phyloP scores from a whole-genome alignment of 768 basidiomycete genomes.

The Heimioporus sp. region DNA sequence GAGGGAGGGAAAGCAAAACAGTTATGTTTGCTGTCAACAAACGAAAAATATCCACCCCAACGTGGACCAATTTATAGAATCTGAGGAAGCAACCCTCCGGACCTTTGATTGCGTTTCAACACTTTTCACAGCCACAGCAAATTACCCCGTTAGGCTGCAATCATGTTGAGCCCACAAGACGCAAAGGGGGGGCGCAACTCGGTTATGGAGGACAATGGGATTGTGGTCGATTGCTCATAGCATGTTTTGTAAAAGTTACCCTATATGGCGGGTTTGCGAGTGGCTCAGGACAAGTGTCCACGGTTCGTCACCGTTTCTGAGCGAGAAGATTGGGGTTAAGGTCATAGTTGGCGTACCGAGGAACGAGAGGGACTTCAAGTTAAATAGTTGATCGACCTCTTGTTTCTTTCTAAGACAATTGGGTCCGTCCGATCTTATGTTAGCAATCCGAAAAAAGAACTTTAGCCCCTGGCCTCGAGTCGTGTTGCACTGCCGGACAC shows the following conservation, averaged over 20 bases:
- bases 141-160: constrained; percentile 23
- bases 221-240: constrained; percentile 20
- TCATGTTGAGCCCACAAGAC: constrained; percentile 11
- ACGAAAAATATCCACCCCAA: not conserved
- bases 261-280: not conserved
- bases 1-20: not conserved
- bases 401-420: too few species aligned
- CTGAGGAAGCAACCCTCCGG: constrained; percentile 7
- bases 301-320: not conserved
- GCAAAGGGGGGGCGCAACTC: constrained; percentile 16
- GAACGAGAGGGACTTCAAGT: too few species aligned
- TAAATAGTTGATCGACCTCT: too few species aligned
- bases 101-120: constrained; percentile 26
- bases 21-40: not conserved
- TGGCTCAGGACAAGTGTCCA: not conserved
- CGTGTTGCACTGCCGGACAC: too few species aligned
- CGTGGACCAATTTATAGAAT: constrained; percentile 17
- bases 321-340: too few species aligned
- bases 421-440: too few species aligned
- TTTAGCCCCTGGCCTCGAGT: too few species aligned
- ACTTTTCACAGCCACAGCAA: constrained; percentile 17
- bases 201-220: constrained; percentile 15
- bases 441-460: too few species aligned
- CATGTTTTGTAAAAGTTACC: constrained; percentile 10
- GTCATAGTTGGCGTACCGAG: too few species aligned